phyloP scores from a whole-genome alignment of 2,329 filamentous ascomycete genomes.

The Phoma sp. region DNA sequence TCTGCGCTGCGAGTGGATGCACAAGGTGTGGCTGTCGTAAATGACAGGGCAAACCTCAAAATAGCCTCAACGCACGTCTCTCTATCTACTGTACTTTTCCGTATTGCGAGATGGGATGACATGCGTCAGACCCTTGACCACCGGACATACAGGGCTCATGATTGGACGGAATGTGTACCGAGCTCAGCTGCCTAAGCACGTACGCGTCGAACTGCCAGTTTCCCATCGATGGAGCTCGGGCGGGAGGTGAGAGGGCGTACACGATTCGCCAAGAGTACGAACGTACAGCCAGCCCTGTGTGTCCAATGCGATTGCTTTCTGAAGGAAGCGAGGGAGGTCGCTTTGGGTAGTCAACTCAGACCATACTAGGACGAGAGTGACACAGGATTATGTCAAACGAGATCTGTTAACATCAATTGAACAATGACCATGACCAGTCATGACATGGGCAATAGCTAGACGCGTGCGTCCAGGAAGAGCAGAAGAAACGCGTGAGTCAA shows the following conservation, averaged over 20 bases:
- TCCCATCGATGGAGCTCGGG: background rate
- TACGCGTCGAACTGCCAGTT: background rate
- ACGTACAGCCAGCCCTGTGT: slow-evolving; percentile 4
- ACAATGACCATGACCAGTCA: background rate
- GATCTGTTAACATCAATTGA: background rate
- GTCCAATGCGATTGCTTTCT: background rate
- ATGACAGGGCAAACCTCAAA: slow-evolving; percentile 14
- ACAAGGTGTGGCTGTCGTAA: slow-evolving; percentile 14
- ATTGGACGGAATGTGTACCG: slow-evolving; percentile 13
- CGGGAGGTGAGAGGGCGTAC: background rate
- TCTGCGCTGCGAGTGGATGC: slow-evolving; percentile 4
- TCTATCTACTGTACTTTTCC: slow-evolving; percentile 16
- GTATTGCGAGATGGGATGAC: slow-evolving; percentile 33
- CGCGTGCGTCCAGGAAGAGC: background rate
- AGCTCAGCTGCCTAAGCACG: background rate
- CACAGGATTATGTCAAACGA: slow-evolving; percentile 8
- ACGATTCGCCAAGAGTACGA: background rate
- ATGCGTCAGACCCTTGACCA: slow-evolving; percentile 31
- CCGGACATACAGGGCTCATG: slow-evolving; percentile 2
- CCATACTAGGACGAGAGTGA: slow-evolving; percentile 5
- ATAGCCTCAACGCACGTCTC: slow-evolving; percentile 22
- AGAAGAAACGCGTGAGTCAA: background rate
- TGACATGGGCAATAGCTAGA: background rate
- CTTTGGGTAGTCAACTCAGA: slow-evolving; percentile 2
- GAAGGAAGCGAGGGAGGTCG: slow-evolving; percentile 3